phyloP scores from a whole-genome alignment of 306 rosid species.

The Pterocarpus santalinus region DNA sequence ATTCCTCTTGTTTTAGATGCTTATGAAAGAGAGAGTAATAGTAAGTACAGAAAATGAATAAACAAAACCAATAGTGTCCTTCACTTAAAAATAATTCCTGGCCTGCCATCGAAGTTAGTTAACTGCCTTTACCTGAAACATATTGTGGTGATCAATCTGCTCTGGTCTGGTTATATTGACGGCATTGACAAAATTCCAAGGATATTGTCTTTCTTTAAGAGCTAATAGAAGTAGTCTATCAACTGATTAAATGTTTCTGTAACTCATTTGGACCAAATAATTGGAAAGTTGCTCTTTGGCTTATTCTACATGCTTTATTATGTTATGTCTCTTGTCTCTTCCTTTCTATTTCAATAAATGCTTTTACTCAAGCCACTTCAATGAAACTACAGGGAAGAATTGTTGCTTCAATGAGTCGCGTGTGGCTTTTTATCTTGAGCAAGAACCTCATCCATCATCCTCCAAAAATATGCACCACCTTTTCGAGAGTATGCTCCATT shows the following conservation, averaged over 20 bases:
- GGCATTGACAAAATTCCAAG: slow-evolving; percentile 6
- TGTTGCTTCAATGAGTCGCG: slow-evolving; percentile 93
- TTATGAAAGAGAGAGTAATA: no score
- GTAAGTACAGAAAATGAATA: no score
- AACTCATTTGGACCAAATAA: slow-evolving; percentile 29
- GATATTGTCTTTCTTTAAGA: not conserved
- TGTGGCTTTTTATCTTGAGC: slow-evolving; percentile 75
- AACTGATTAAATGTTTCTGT: slow-evolving; percentile 20
- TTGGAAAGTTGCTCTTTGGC: slow-evolving; percentile 26
- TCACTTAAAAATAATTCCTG: slow-evolving; percentile 20
- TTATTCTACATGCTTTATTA: slow-evolving; percentile 7
- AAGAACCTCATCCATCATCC: slow-evolving; percentile 92
- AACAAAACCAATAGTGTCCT: not conserved
- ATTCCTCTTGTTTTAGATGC: no score
- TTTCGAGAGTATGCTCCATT: slow-evolving; percentile 82
- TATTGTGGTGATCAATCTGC: slow-evolving; percentile 16
- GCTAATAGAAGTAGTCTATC: not conserved
- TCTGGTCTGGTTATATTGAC: slow-evolving; percentile 16
- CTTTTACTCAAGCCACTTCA: slow-evolving; percentile 43
- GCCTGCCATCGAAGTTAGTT: slow-evolving; percentile 18
- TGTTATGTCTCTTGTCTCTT: slow-evolving; percentile 2
- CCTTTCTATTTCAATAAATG: slow-evolving; percentile 6
- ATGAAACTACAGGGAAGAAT: slow-evolving; percentile 76
- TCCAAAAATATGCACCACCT: slow-evolving; percentile 88
- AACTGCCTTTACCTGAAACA: slow-evolving; percentile 28